Conservation (phyloP, 805 yeast species). For the Kodamaea leandrae region DNA sequence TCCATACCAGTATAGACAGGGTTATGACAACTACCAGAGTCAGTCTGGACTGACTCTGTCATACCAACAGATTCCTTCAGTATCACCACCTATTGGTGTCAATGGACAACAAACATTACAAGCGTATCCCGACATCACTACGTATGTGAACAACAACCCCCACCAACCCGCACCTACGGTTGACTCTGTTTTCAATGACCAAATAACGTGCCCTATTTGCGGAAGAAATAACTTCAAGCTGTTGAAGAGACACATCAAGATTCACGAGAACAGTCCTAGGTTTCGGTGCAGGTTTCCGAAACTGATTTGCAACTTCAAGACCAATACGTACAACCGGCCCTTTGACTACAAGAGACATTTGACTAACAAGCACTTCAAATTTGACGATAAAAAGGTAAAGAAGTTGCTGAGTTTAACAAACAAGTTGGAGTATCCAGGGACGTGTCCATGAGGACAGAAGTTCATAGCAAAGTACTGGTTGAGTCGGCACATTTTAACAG, state of each 20-base stretch:
- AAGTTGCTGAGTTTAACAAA: slow-evolving; percentile 8
- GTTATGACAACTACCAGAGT: slow-evolving; percentile 1
- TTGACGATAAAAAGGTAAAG: slow-evolving; percentile 10
- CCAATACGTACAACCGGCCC: slow-evolving; percentile 10
- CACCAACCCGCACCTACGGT: slow-evolving; percentile 13
- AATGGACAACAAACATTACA: slow-evolving; percentile 4
- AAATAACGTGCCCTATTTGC: slow-evolving; percentile 10
- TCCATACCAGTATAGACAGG: neutral
- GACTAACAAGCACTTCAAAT: slow-evolving; percentile 10
- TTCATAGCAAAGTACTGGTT: slow-evolving; percentile 10
- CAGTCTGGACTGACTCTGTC: slow-evolving; percentile 2
- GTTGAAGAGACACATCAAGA: slow-evolving; percentile 12
- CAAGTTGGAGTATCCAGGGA: slow-evolving; percentile 11
- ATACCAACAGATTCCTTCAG: neutral
- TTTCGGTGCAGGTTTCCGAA: slow-evolving; percentile 11
- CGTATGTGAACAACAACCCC: slow-evolving; percentile 13
- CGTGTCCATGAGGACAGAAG: slow-evolving; percentile 10
- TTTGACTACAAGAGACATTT: slow-evolving; percentile 10
- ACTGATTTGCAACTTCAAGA: slow-evolving; percentile 11
- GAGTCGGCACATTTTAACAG: slow-evolving; percentile 9
- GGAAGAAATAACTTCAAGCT: slow-evolving; percentile 11
- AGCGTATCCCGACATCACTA: slow-evolving; percentile 12
- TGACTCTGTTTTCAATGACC: slow-evolving; percentile 12
- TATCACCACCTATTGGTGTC: neutral
- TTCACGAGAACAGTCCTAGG: slow-evolving; percentile 9